Evolutionary conservation across 768 basidiomycete genomes (phyloP).

Genomic region (Auricularia heimuer): DNA sequence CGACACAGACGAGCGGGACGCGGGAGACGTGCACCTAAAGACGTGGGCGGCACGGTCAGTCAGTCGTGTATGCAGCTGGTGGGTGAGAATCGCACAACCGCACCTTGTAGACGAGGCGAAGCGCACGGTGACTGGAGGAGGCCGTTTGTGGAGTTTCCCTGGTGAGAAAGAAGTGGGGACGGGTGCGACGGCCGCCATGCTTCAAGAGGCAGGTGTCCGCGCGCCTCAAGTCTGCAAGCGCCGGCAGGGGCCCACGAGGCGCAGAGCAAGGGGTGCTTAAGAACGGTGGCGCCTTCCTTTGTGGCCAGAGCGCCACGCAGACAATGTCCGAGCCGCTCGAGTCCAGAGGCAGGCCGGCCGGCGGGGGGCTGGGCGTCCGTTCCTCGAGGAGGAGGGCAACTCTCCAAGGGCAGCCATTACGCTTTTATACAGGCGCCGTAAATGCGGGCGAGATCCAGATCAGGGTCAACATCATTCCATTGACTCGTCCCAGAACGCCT

Average conservation of each 20-base stretch:
- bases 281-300: not conserved
- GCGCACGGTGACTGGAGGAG: not conserved
- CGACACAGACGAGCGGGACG: not conserved
- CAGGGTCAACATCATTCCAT: not conserved
- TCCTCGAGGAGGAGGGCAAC: not conserved
- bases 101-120: not conserved
- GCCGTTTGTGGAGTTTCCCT: not conserved
- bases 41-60: not conserved
- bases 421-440: not conserved
- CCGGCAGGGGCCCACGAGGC: not conserved
- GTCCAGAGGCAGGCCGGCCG: not conserved
- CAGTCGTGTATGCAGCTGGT: too few species aligned
- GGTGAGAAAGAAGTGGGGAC: not conserved
- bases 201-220: not conserved
- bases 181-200: not conserved
- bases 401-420: not conserved
- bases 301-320: not conserved
- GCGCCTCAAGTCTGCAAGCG: not conserved
- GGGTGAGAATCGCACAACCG: not conserved
- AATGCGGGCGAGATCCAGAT: not conserved
- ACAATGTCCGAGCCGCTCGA: not conserved
- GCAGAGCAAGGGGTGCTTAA: not conserved
- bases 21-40: not conserved
- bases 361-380: not conserved
- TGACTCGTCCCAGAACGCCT: not conserved